These are phyloP conservation scores for Saccharum hybrid DNA, from an alignment of 202 grass and related monocot species.

Conservation along the genomic window DNA sequence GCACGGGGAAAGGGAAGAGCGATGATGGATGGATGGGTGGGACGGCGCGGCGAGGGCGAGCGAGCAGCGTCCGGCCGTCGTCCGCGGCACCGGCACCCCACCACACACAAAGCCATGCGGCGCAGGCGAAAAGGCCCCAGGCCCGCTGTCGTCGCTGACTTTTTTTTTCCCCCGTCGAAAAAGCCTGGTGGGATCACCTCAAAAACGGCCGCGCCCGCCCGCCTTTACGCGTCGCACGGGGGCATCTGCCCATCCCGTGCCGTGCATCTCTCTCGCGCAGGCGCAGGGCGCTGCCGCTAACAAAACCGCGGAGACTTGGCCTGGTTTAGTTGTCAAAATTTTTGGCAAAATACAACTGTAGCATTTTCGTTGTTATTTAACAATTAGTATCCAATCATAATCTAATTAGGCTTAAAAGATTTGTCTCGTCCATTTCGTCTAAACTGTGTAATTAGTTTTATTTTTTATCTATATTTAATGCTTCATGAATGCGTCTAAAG, in stretches of 20 bases:
- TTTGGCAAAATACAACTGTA: too few species aligned
- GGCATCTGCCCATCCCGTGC: not conserved
- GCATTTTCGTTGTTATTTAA: too few species aligned
- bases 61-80: not conserved
- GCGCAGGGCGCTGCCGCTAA: not conserved
- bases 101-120: slow-evolving; percentile 4
- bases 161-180: not conserved
- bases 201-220: not conserved
- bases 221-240: not conserved
- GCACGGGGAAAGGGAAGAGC: not conserved
- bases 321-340: too few species aligned
- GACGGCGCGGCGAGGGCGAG: not conserved
- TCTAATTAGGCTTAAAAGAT: too few species aligned
- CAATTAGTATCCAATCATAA: too few species aligned
- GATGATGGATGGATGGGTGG: not conserved
- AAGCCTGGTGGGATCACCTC: slow-evolving; percentile 11
- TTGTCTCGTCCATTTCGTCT: too few species aligned
- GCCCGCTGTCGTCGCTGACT: slow-evolving; percentile 4
- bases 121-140: slow-evolving; percentile 9
- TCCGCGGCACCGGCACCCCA: not conserved
- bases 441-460: too few species aligned
- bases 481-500: too few species aligned
- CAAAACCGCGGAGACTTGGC: too few species aligned
- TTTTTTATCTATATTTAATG: too few species aligned
- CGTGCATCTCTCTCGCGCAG: not conserved